Base-by-base conservation (phyloP, 495 filamentous ascomycete genomes). In the Echria macrotheca region DNA sequence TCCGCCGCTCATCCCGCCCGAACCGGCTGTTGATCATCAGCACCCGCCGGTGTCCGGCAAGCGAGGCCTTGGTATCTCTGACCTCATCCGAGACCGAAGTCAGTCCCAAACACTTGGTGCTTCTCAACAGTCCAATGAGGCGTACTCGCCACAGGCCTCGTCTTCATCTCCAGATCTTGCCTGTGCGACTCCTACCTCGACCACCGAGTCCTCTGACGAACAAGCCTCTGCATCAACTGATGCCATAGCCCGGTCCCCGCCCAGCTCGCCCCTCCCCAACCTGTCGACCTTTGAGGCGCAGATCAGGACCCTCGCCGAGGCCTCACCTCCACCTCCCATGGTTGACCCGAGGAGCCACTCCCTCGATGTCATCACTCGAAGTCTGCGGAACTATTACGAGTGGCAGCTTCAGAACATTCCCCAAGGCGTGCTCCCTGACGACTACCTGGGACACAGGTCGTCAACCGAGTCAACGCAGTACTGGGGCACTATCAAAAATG, bases 361-460 rank as follows among this genome's bases (percentile, higher is more conserved):
- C 1, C 32, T 65, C 38, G 46, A 55, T 11, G 32, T 58, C 37
- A 65, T 65, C 35, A 58, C 54, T 1, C 26, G 57, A 19, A 60
- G 57, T 33, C 59, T 65, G 3, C 51, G 52, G 1, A 47, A 60
- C 29, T 65, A 58, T 31, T 63, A 60, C 28, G 61, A 65, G 23
- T 65, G 61, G 61, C 61, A 65, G 31, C 54, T 63, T 2, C 26
- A 56, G 2, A 56, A 47, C 37, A 56, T 65, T 3, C 61, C 61
- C 0, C 37, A 56, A 10, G 61, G 61, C 6, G 50, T 63, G 3
- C 48, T 60, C 15, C 61, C 61, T 0, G 61, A 65, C 29, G 56
- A 65, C 25, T 63, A 56, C 23, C 52, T 65, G 15, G 56, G 59
- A 2, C 49, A 25, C 15, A 45, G 54, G 5, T 22, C 54, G 1